Percentiles rank a stretch among this genome's conserved stretches.
Conservation (phyloP, 768 basidiomycete genomes). For the Lentinula sp. region DNA sequence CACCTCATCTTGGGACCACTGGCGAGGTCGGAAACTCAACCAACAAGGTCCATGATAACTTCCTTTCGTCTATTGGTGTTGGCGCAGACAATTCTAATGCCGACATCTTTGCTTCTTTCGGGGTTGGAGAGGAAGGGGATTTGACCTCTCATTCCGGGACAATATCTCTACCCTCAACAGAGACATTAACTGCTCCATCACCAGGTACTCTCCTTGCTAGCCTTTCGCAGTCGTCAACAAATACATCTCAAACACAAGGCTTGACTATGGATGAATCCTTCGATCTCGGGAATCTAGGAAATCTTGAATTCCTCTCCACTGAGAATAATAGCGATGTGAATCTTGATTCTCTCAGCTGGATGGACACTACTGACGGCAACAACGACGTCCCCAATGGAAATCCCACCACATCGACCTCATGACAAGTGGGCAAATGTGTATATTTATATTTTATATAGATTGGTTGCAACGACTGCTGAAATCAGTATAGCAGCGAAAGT, state of each 20-base stretch:
- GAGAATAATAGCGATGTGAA: slow-evolving; percentile 34
- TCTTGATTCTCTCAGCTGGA: slow-evolving; percentile 25
- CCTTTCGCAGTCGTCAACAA: slow-evolving; percentile 23
- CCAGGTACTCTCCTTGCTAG: slow-evolving; percentile 37
- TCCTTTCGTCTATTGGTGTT: slow-evolving; percentile 25
- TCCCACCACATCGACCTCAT: background rate
- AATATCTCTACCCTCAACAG: slow-evolving; percentile 7
- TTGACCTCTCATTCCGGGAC: slow-evolving; percentile 8
- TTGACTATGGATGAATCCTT: slow-evolving; percentile 42
- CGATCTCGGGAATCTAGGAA: slow-evolving; percentile 37
- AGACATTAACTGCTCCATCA: slow-evolving; percentile 26
- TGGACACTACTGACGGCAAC: background rate
- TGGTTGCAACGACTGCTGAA: too few species aligned
- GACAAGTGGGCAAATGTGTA: too few species aligned
- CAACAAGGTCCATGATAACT: slow-evolving; percentile 24
- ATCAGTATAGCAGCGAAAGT: too few species aligned
- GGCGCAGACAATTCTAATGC: slow-evolving; percentile 10
- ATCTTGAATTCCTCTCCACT: slow-evolving; percentile 35
- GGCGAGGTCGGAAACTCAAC: slow-evolving; percentile 10
- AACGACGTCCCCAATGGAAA: background rate
- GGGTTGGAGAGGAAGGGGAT: slow-evolving; percentile 11
- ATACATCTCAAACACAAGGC: slow-evolving; percentile 10
- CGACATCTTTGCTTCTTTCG: slow-evolving; percentile 29
- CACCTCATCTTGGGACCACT: slow-evolving; percentile 30
- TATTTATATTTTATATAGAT: too few species aligned